Percentiles rank a stretch among this genome's conserved stretches.
Evolutionary conservation across 2,329 filamentous ascomycete genomes (phyloP).

Genomic region (Penicillium sp.): DNA sequence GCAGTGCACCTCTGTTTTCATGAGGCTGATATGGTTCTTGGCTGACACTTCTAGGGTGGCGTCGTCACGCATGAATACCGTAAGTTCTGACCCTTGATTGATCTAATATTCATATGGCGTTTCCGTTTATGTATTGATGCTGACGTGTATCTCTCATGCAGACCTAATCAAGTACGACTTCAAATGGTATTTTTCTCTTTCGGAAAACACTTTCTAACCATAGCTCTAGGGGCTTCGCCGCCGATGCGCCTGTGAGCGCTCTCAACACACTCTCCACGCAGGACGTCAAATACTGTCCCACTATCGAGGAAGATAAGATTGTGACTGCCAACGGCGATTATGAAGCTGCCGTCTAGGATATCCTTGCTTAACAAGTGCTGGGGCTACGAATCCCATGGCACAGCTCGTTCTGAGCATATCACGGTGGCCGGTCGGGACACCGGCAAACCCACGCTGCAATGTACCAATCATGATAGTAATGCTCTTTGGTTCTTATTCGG

Average conservation of each 20-base stretch:
- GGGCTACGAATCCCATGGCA: neutral
- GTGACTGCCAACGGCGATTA: conserved; percentile 49
- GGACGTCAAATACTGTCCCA: conserved; percentile 58
- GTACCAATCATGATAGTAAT: neutral
- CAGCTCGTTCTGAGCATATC: conserved; percentile 11
- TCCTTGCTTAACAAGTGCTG: neutral
- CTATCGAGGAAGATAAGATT: conserved; percentile 73
- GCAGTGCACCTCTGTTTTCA: conserved; percentile 18
- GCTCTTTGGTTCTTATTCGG: neutral
- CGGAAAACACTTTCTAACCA: conserved; percentile 1
- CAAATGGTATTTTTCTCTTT: neutral
- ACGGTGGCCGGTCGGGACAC: neutral
- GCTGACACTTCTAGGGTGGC: conserved; percentile 52
- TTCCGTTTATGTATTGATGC: conserved; percentile 10
- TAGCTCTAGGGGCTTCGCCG: conserved; percentile 66
- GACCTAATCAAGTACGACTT: conserved; percentile 43
- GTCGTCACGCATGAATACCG: conserved; percentile 77
- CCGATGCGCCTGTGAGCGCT: conserved; percentile 65
- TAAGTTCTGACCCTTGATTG: conserved; percentile 46
- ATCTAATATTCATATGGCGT: neutral
- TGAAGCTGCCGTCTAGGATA: conserved; percentile 6
- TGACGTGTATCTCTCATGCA: conserved; percentile 22
- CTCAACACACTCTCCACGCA: conserved; percentile 64
- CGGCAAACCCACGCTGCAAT: neutral
- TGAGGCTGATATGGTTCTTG: conserved; percentile 8